Conservation (phyloP, 129 eudicot species). For the Heracleum sosnowskyi region DNA sequence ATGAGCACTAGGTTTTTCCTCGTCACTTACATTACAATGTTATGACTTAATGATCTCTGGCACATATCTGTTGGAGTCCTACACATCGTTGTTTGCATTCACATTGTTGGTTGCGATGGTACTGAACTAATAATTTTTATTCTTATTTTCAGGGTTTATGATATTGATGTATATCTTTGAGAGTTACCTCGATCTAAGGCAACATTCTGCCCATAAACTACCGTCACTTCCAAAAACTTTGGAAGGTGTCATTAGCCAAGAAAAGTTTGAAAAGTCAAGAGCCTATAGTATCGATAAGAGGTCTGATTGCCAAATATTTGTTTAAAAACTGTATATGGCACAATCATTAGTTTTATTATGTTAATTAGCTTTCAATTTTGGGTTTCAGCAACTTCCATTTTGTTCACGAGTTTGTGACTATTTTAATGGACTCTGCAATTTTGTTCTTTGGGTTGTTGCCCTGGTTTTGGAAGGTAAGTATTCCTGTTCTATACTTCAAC, state of each 20-base stretch:
- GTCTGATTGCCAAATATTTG: conserved; percentile 21
- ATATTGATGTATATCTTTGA: conserved; percentile 83
- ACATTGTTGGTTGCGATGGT: background rate
- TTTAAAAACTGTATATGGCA: background rate
- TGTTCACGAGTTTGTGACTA: conserved; percentile 74
- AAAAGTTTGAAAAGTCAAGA: conserved; percentile 89
- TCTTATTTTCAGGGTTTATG: conserved; percentile 61
- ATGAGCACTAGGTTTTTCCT: background rate
- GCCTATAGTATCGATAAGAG: conserved; percentile 96
- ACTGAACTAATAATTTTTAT: background rate
- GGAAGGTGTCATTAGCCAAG: conserved; percentile 83
- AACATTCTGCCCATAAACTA: conserved; percentile 75
- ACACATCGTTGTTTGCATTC: background rate
- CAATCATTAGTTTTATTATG: conserved; percentile 1
- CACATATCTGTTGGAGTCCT: background rate
- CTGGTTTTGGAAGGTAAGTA: conserved; percentile 94
- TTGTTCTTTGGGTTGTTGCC: conserved; percentile 72
- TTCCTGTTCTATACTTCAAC: background rate
- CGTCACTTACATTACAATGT: background rate
- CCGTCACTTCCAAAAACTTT: conserved; percentile 80
- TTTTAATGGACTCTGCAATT: conserved; percentile 74
- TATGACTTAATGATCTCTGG: background rate
- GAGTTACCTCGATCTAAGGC: conserved; percentile 84
- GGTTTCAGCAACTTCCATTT: conserved; percentile 74
- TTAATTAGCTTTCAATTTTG: background rate